Evolutionary conservation across 2,329 filamentous ascomycete genomes (phyloP).

Genomic region (Talaromyces sp.): DNA sequence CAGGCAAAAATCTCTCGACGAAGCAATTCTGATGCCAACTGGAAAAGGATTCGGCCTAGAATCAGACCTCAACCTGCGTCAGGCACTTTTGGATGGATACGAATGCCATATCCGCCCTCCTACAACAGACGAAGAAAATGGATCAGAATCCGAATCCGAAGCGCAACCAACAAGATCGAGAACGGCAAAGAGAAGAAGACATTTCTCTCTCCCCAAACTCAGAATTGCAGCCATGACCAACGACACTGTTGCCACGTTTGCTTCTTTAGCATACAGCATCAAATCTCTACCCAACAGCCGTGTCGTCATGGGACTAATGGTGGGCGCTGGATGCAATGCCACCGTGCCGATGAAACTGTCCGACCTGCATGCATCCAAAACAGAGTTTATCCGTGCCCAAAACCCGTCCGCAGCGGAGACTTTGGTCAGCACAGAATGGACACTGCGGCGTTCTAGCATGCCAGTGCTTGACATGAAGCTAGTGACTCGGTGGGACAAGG

Average conservation of each 20-base stretch:
- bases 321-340: slow-evolving; percentile 73
- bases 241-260: slow-evolving; percentile 70
- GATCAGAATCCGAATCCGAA: neutral
- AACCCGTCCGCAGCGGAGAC: slow-evolving; percentile 52
- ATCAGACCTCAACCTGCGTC: slow-evolving; percentile 29
- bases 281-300: slow-evolving; percentile 52
- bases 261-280: slow-evolving; percentile 63
- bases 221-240: slow-evolving; percentile 70
- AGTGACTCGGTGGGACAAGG: slow-evolving; percentile 63
- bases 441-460: slow-evolving; percentile 63
- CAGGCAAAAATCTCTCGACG: slow-evolving; percentile 45
- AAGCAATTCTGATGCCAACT: slow-evolving; percentile 50
- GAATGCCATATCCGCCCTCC: slow-evolving; percentile 38
- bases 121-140: slow-evolving; percentile 14
- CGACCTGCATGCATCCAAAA: slow-evolving; percentile 58
- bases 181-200: slow-evolving; percentile 24
- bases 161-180: neutral
- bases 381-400: slow-evolving; percentile 20
- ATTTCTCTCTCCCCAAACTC: slow-evolving; percentile 54
- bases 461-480: slow-evolving; percentile 59
- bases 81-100: slow-evolving; percentile 31
- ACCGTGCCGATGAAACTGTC: slow-evolving; percentile 64
- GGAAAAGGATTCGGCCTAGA: slow-evolving; percentile 47
- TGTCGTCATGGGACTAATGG: slow-evolving; percentile 70
- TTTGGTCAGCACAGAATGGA: slow-evolving; percentile 76